Base-by-base conservation (phyloP, 805 yeast species). In the Ogataea trehalophila region DNA sequence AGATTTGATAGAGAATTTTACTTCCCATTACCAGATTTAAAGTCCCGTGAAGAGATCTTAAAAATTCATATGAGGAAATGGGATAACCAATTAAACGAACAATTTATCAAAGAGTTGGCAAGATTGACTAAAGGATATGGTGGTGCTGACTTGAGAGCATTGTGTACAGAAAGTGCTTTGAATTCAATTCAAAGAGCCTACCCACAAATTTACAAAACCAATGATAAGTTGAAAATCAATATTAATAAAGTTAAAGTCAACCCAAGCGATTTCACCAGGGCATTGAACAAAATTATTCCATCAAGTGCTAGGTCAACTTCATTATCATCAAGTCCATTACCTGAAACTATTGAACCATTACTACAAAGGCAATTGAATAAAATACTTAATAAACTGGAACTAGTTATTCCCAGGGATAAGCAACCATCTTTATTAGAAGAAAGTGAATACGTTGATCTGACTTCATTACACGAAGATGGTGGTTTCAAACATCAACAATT, bases 1-100 rank as follows among this genome's bases (percentile, higher is more conserved):
- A 77, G 99, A 65, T 94, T 94, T 60, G 99, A 94, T 64, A 77
- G 99, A 54, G 99, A 94, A 63, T 94, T 94, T 64, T 94, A 87
- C 66, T 94, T 94, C 73, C 96, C 98, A 5, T 71, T 94, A 46
- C 99, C 99, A 1, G 95, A 89, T 60, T 58, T 78, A 5, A 76
- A 77, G 31, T 89, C 97, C 3, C 76, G 99, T 54, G 77, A 77
- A 50, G 82, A 85, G 53, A 94, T 94, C 50, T 68, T 94, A 39
- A 68, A 77, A 45, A 94, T 94, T 54, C 97, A 94, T 60, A 94
- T 97, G 20, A 79, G 77, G 52, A 85, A 84, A 60, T 94, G 99
- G 99, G 73, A 73, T 13, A 94, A 96, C 13, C 85, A 87, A 3
- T 67, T 87, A 47, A 63, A 79, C 6, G 69, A 69, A 0, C 67